Evolutionary conservation across 305 asterid genomes (phyloP), one percentile per base, ranked within the genome.

Genomic region (Vinca major): DNA sequence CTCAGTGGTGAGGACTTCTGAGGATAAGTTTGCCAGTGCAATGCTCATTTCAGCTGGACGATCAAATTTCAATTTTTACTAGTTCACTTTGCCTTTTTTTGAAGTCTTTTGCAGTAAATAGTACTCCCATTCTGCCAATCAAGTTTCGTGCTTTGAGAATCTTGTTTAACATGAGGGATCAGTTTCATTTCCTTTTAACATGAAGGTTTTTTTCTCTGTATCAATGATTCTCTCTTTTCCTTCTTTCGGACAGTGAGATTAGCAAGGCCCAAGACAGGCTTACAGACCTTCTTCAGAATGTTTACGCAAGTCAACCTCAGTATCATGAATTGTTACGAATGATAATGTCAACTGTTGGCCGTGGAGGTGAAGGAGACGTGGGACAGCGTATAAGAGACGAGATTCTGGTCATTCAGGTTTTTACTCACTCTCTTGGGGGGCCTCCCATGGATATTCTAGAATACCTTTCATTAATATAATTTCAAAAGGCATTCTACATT

Each of bases 291-390:
- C 84, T 94, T 45, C 97, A 91, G 82, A 80, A 82, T 80, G 83
- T 75, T 76, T 91, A 83, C 78, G 56, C 65, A 77, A 83, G 65
- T 66, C 67, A 39, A 77, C 98, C 99, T 43, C 88, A 81, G 51
- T 86, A 86, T 77, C 89, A 89, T 71, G 98, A 89, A 86, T 77
- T 86, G 75, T 52, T 87, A 75, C 90, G 96, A 17, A 85, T 94
- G 97, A 89, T 91, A 56, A 79, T 94, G 99, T 88, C 98, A 65
- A 89, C 98, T 80, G 97, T 91, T 53, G 99, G 99, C 53, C 97
- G 99, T 75, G 99, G 99, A 80, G 99, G 97, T 84, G 98, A 94
- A 86, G 99, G 99, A 70, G 99, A 94, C 80, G 99, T 94, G 37
- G 99, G 99, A 52, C 99, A 94, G 80, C 81, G 99, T 52, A 94